These are phyloP conservation scores for Flaveria linearis DNA, from an alignment of 129 eudicot genomes.

Conservation along the genomic window DNA sequence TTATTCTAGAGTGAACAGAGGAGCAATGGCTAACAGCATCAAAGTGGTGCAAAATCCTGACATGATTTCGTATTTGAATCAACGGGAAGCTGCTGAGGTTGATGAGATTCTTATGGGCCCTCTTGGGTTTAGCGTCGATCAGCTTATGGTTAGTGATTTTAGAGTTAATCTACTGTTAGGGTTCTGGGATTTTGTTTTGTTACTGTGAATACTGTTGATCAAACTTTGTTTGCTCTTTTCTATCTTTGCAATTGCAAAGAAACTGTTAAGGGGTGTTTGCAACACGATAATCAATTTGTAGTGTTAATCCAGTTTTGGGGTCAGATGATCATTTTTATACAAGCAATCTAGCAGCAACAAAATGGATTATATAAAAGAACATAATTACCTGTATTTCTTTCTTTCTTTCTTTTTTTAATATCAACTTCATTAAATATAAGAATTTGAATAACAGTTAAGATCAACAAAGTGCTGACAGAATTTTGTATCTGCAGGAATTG, in stretches of 20 bases:
- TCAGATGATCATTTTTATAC: not conserved
- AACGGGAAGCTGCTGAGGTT: conserved; percentile 83
- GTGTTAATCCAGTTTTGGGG: not conserved
- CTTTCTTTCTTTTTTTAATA: not conserved
- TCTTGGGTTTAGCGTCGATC: conserved; percentile 96
- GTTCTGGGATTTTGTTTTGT: not conserved
- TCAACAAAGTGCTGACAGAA: not conserved
- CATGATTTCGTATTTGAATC: conserved; percentile 64
- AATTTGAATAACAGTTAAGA: not conserved
- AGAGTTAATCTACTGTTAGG: not conserved
- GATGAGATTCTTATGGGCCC: conserved; percentile 97
- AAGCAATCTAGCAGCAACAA: not conserved
- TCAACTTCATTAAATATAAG: not conserved
- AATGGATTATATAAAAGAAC: not conserved
- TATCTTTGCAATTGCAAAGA: too few relatives aligned
- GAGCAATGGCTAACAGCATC: conserved; percentile 36
- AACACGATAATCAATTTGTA: not conserved
- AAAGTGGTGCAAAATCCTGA: conserved; percentile 42
- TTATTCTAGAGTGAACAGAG: conserved; percentile 32
- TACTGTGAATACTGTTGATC: not conserved
- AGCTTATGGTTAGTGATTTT: conserved; percentile 67
- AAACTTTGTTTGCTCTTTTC: too few relatives aligned
- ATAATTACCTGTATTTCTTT: not conserved
- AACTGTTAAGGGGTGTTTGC: not conserved
- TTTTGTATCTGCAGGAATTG: conserved; percentile 65